Conservation (phyloP, 2,329 filamentous ascomycete species). For the Trichoderma sp. region DNA sequence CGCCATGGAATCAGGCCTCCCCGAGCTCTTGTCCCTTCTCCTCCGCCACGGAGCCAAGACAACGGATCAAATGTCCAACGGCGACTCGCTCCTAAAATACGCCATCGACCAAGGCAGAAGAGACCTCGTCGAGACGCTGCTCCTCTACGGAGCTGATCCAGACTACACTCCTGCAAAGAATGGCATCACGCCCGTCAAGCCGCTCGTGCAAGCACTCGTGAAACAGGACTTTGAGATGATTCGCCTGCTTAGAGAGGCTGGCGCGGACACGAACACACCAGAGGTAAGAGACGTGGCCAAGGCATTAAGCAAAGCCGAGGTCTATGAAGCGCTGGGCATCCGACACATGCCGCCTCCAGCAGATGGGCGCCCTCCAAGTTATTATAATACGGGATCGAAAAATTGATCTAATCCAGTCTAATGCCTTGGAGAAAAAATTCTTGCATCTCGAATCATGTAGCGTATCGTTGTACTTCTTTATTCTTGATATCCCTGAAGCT, state of each 20-base stretch:
- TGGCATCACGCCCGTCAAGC: constrained; percentile 39
- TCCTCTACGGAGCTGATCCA: constrained; percentile 41
- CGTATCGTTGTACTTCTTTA: background rate
- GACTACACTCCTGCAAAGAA: constrained; percentile 40
- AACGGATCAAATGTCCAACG: constrained; percentile 36
- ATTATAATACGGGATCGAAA: background rate
- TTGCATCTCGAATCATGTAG: background rate
- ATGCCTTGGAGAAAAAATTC: background rate
- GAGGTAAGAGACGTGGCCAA: constrained; percentile 36
- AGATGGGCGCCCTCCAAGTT: background rate
- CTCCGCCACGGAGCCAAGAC: constrained; percentile 38
- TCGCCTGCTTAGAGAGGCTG: constrained; percentile 37
- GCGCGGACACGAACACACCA: constrained; percentile 35
- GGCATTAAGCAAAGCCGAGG: constrained; percentile 35
- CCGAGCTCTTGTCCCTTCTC: constrained; percentile 37
- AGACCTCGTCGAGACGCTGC: constrained; percentile 36
- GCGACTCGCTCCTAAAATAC: constrained; percentile 40
- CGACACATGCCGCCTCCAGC: background rate
- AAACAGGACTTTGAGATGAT: constrained; percentile 38
- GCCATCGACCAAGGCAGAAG: constrained; percentile 36
- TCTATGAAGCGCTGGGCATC: constrained; percentile 36
- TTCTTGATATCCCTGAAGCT: background rate
- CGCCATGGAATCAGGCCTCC: constrained; percentile 35
- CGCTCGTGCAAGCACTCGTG: constrained; percentile 41
- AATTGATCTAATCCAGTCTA: background rate